Evolutionary conservation across 139 green algal species (phyloP).

Genomic region (Chlorella sp.): DNA sequence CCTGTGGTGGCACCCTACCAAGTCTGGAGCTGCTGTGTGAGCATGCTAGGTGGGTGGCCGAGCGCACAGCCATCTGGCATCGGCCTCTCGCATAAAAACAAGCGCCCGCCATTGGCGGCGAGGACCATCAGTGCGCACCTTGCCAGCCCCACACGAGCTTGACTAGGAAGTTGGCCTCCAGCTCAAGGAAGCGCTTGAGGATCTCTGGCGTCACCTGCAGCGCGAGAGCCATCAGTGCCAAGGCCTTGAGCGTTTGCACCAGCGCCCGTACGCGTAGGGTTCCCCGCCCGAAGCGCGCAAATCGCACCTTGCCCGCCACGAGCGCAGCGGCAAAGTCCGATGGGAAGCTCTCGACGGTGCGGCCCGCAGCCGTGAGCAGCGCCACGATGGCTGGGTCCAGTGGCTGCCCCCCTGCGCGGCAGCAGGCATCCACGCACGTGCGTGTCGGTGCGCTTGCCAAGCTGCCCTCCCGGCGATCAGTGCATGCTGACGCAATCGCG

Average conservation of each 20-base stretch:
- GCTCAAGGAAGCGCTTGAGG: slow-evolving; percentile 66
- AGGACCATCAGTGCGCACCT: too few species aligned
- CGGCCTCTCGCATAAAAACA: too few species aligned
- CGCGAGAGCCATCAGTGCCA: too few species aligned
- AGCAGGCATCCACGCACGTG: neutral
- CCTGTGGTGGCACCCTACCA: too few species aligned
- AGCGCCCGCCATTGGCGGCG: too few species aligned
- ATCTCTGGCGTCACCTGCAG: slow-evolving; percentile 47
- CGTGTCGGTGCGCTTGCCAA: too few species aligned
- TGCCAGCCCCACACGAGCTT: slow-evolving; percentile 52
- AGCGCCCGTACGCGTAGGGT: neutral
- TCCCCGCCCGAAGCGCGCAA: neutral
- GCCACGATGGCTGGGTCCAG: slow-evolving; percentile 15
- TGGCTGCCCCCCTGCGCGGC: slow-evolving; percentile 3
- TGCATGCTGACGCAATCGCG: too few species aligned
- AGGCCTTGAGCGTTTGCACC: too few species aligned
- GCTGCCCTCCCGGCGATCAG: too few species aligned
- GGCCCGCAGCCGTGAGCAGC: slow-evolving; percentile 39
- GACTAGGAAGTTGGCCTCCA: slow-evolving; percentile 54
- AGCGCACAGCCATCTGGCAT: too few species aligned
- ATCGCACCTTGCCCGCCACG: slow-evolving; percentile 46
- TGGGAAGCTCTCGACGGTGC: slow-evolving; percentile 40
- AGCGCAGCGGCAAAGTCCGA: slow-evolving; percentile 64
- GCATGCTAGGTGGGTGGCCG: too few species aligned
- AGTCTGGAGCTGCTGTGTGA: too few species aligned